These are phyloP conservation scores for Pseudogymnoascus sp. DNA, from an alignment of 2,329 filamentous ascomycete genomes.

Conservation along the genomic window DNA sequence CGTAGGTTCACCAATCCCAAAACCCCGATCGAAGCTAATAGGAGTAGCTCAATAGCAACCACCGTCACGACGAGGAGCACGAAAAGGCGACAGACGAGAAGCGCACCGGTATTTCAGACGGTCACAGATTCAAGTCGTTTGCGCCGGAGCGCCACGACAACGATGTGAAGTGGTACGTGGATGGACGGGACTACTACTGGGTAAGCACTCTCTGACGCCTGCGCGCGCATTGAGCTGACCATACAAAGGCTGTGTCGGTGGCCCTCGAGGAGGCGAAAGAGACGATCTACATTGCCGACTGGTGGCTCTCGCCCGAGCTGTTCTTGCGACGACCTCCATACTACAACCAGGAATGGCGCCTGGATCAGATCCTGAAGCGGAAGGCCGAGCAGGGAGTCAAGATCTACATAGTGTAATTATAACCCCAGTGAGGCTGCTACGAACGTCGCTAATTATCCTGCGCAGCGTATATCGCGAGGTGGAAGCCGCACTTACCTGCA, in stretches of 20 bases:
- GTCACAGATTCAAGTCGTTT: slow-evolving; percentile 81
- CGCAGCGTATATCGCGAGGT: slow-evolving; percentile 33
- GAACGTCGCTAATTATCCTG: slow-evolving; percentile 41
- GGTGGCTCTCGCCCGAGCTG: slow-evolving; percentile 89
- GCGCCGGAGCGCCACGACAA: slow-evolving; percentile 83
- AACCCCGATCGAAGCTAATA: not conserved
- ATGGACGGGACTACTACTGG: slow-evolving; percentile 93
- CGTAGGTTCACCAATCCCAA: slow-evolving; percentile 31
- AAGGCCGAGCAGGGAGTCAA: slow-evolving; percentile 88
- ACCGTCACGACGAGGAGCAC: slow-evolving; percentile 90
- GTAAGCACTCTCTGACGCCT: slow-evolving; percentile 27
- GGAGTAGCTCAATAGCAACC: slow-evolving; percentile 65
- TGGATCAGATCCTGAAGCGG: slow-evolving; percentile 81
- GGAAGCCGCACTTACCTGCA: slow-evolving; percentile 75
- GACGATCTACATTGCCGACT: slow-evolving; percentile 91
- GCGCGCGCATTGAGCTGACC: not conserved
- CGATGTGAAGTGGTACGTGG: slow-evolving; percentile 92
- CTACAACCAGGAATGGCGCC: slow-evolving; percentile 72
- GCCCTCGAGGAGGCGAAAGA: slow-evolving; percentile 87
- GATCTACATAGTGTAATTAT: slow-evolving; percentile 63
- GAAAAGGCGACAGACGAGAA: slow-evolving; percentile 79
- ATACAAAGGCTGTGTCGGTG: slow-evolving; percentile 62
- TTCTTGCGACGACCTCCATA: slow-evolving; percentile 80
- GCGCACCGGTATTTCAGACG: slow-evolving; percentile 60
- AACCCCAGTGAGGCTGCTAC: slow-evolving; percentile 60